Base-by-base conservation (phyloP, 2,329 filamentous ascomycete species). In the Lachnellula occidentalis region DNA sequence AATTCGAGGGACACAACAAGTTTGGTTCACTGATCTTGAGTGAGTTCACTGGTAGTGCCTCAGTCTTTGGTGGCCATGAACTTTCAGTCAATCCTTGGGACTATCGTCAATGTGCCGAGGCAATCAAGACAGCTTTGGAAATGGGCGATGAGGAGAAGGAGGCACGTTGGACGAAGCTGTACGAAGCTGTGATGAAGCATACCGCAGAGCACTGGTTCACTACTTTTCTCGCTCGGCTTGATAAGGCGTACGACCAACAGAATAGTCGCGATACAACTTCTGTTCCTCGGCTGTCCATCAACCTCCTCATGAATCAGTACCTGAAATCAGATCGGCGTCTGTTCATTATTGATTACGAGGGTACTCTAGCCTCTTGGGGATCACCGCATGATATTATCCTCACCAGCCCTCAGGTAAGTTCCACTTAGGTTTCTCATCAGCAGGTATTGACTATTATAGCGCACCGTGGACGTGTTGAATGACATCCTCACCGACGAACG, bases 81-180 rank as follows among this genome's bases (percentile, higher is more conserved):
- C 79, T 97, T 14, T 81, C 89, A 0, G 87, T 97, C 65, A 97
- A 97, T 68, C 92, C 92, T 0, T 97, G 92, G 92, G 90, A 96
- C 69, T 96, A 96, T 70, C 82, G 87, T 36, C 84, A 90, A 68
- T 95, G 90, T 64, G 89, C 91, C 49, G 85, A 94, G 34, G 90
- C 91, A 9, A 92, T 97, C 72, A 86, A 88, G 69, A 78, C 80
- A 51, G 91, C 92, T 0, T 75, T 97, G 17, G 88, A 92, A 61
- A 95, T 96, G 86, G 75, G 73, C 3, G 78, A 83, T 2, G 80
- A 83, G 2, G 89, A 96, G 69, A 92, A 89, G 71, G 76, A 83
- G 57, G 70, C 74, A 14, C 82, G 91, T 12, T 97, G 92, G 87
- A 76, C 76, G 24, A 84, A 84, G 57, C 76, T 97, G 43, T 83